Evolutionary conservation across 495 filamentous ascomycete species (phyloP), one percentile per base, ranked within the genome.

Genomic region (Jackrogersella multiformis): DNA sequence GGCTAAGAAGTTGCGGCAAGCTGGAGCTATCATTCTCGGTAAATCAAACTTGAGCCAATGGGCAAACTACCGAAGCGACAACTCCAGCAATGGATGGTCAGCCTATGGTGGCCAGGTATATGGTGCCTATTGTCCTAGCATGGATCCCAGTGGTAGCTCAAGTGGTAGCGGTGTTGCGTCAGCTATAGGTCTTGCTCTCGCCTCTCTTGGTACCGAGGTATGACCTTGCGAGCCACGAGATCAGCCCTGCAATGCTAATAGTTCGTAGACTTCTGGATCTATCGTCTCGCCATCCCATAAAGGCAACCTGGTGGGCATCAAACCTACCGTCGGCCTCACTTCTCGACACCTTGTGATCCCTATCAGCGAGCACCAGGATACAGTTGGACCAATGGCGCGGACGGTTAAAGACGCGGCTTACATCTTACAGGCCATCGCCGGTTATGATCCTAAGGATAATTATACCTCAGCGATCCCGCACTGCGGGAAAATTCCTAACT

Each of bases 1-100:
- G 0, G 81, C 73, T 2, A 53, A 73, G 2, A 79, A 78, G 51
- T 76, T 87, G 8, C 77, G 83, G 54, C 68, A 73, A 5, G 77
- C 77, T 15, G 80, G 79, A 4, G 75, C 74, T 15, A 72, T 87
- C 38, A 80, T 87, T 35, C 73, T 87, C 7, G 80, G 80, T 21
- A 77, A 80, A 48, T 48, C 77, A 0, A 77, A 73, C 34, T 62
- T 79, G 54, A 71, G 66, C 28, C 69, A 85, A 61, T 81, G 78
- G 78, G 77, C 80, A 12, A 75, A 77, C 55, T 79, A 68, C 34
- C 58, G 78, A 28, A 73, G 63, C 21, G 65, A 36, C 15, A 80
- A 78, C 59, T 70, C 66, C 8, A 78, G 73, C 39, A 78, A 76
- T 53, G 80, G 82, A 10, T 85, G 82, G 82, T 80, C 76, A 8